Conservation (phyloP, 148 eudicot genomes). For the Fagopyrum esculentum region DNA sequence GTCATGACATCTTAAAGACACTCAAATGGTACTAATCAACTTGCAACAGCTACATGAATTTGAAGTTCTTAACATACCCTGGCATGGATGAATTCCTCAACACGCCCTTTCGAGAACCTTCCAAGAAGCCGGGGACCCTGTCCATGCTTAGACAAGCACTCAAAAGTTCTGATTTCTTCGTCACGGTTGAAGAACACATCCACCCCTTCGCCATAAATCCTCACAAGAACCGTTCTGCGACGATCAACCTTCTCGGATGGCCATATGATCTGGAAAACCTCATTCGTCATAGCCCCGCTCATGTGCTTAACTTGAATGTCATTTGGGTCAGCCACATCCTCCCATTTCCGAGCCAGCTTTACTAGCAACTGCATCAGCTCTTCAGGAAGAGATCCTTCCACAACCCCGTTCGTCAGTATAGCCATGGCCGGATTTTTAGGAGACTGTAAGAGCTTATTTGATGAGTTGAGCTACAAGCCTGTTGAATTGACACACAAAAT, state of each 20-base stretch:
- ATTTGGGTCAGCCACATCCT: slow-evolving; percentile 47
- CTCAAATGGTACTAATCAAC: background rate
- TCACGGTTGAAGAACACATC: slow-evolving; percentile 76
- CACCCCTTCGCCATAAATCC: slow-evolving; percentile 88
- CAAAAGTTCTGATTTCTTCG: slow-evolving; percentile 75
- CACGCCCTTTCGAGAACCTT: slow-evolving; percentile 61
- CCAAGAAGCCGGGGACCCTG: slow-evolving; percentile 86
- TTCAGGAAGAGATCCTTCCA: slow-evolving; percentile 43
- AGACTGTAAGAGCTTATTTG: background rate
- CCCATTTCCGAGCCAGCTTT: slow-evolving; percentile 59
- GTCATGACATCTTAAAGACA: too few relatives aligned
- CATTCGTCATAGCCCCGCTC: slow-evolving; percentile 94
- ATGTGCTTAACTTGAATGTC: slow-evolving; percentile 47
- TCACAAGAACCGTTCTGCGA: slow-evolving; percentile 47
- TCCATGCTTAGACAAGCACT: slow-evolving; percentile 56
- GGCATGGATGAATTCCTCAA: slow-evolving; percentile 94
- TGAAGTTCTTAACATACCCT: slow-evolving; percentile 36
- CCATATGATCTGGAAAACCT: slow-evolving; percentile 69
- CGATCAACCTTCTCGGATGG: slow-evolving; percentile 32
- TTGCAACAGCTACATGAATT: background rate
- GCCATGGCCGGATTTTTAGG: slow-evolving; percentile 35
- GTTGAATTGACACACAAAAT: slow-evolving; percentile 2
- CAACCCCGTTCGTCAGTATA: slow-evolving; percentile 53
- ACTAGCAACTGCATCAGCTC: slow-evolving; percentile 57
- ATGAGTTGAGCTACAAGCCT: background rate